Conservation (phyloP, 345 rosid genomes). For the Ricinus communis region DNA sequence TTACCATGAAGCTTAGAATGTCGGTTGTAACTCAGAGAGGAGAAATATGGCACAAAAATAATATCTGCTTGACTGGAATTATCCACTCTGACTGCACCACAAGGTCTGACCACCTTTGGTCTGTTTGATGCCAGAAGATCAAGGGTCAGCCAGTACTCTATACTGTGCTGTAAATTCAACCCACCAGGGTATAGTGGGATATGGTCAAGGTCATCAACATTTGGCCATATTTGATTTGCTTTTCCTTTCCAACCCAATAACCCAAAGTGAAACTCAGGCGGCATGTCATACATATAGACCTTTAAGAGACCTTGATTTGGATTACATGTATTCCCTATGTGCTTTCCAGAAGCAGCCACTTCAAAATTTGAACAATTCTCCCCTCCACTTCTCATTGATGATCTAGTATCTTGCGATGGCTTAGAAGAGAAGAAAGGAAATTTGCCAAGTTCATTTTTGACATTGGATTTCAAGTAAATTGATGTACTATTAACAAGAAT, state of each 20-base stretch:
- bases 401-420: slow-evolving; percentile 24
- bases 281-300: slow-evolving; percentile 84
- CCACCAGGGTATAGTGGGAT: slow-evolving; percentile 74
- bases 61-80: slow-evolving; percentile 65
- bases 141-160: slow-evolving; percentile 92
- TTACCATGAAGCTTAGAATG: slow-evolving; percentile 61
- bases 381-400: slow-evolving; percentile 13
- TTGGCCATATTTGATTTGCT: slow-evolving; percentile 61
- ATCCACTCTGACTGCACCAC: slow-evolving; percentile 57
- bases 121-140: slow-evolving; percentile 73
- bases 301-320: slow-evolving; percentile 38
- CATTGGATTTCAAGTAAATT: slow-evolving; percentile 35
- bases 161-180: slow-evolving; percentile 83
- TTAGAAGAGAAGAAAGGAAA: slow-evolving; percentile 33
- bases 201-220: slow-evolving; percentile 36
- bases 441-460: slow-evolving; percentile 29
- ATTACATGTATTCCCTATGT: slow-evolving; percentile 25
- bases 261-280: slow-evolving; percentile 87
- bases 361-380: slow-evolving; percentile 15
- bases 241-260: slow-evolving; percentile 75
- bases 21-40: slow-evolving; percentile 73
- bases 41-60: slow-evolving; percentile 80
- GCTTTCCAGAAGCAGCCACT: slow-evolving; percentile 19
- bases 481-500: slow-evolving; percentile 56
- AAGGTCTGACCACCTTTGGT: slow-evolving; percentile 43